These are phyloP conservation scores for Centaurea solstitialis DNA, from an alignment of 129 eudicot genomes.

Conservation along the genomic window DNA sequence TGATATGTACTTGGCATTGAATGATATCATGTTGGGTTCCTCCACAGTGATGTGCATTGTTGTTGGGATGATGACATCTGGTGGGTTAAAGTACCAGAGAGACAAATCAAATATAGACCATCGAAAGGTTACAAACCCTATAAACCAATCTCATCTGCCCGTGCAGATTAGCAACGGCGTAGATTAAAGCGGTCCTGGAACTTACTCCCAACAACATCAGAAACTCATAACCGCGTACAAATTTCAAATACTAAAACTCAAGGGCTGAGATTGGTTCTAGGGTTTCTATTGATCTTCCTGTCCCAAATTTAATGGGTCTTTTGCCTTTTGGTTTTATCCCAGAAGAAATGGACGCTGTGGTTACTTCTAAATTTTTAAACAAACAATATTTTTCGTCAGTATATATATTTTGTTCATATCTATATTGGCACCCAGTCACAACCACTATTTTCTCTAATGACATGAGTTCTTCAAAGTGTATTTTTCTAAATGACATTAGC, in stretches of 20 bases:
- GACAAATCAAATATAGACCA: neutral
- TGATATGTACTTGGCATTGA: conserved; percentile 25
- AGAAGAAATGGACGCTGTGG: neutral
- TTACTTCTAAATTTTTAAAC: conserved; percentile 7
- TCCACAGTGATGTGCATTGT: conserved; percentile 16
- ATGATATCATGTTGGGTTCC: conserved; percentile 7
- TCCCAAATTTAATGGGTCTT: neutral
- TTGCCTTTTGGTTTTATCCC: conserved; percentile 9
- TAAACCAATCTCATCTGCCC: too few species aligned
- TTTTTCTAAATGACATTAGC: conserved; percentile 1
- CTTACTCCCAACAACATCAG: too few species aligned
- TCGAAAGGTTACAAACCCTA: too few species aligned
- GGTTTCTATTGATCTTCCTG: neutral
- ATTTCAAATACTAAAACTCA: too few species aligned
- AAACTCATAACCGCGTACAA: too few species aligned
- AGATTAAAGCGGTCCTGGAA: too few species aligned
- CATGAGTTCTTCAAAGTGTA: conserved; percentile 4
- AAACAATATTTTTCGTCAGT: neutral
- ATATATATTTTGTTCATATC: neutral
- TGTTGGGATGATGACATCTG: conserved; percentile 10
- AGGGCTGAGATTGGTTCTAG: too few species aligned
- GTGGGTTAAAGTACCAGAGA: neutral
- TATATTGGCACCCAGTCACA: neutral
- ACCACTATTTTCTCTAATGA: neutral
- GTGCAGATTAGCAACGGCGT: too few species aligned